Conservation (phyloP, 257 asterid species). For the Plectranthus barbatus region DNA sequence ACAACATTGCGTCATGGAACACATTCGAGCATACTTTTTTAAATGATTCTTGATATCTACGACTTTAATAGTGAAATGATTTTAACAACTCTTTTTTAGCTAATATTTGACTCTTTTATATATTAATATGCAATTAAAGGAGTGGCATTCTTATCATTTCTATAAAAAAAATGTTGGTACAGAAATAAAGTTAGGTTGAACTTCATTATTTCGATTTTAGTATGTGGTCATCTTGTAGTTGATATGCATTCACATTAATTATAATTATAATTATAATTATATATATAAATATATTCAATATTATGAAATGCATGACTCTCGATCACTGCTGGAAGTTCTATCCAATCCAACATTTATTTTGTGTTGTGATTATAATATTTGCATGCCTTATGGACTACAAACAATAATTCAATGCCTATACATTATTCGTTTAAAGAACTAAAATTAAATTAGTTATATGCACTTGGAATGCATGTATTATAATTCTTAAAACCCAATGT, state of each 20-base stretch:
- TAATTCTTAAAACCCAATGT: no score
- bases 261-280: no score
- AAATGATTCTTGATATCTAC: not conserved
- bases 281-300: no score
- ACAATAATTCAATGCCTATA: not conserved
- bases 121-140: not conserved
- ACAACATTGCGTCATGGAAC: not conserved
- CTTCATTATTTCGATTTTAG: not conserved
- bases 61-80: not conserved
- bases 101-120: slow-evolving; percentile 1
- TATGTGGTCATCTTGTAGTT: not conserved
- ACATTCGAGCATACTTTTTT: not conserved
- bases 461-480: no score
- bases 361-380: not conserved
- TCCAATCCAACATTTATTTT: not conserved
- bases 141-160: slow-evolving; percentile 24
- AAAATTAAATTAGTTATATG: no score
- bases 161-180: not conserved
- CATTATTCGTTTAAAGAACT: not conserved
- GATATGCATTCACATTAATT: not conserved
- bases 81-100: not conserved
- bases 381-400: not conserved
- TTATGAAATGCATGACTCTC: not conserved
- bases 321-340: slow-evolving; percentile 4
- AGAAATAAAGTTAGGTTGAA: slow-evolving; percentile 6